Evolutionary conservation across 371 early-diverging fungal genomes (phyloP).

Genomic region (Mucor indicus): DNA sequence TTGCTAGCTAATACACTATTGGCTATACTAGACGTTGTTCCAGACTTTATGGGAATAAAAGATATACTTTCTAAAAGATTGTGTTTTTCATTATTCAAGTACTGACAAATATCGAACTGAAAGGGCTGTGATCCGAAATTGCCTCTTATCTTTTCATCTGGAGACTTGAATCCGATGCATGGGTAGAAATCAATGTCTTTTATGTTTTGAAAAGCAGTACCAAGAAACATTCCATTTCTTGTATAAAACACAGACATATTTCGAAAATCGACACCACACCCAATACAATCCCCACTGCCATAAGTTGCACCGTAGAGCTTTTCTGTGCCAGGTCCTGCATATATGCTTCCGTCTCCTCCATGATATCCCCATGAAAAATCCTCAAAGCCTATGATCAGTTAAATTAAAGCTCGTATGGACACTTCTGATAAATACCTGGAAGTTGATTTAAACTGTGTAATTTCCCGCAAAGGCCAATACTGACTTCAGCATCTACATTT

Average conservation of each 20-base stretch:
- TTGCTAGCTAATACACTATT: constrained; percentile 11
- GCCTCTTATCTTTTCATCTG: constrained; percentile 80
- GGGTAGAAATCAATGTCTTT: constrained; percentile 68
- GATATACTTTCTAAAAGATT: background rate
- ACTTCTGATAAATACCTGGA: constrained; percentile 59
- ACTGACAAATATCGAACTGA: constrained; percentile 78
- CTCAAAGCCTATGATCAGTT: constrained; percentile 54
- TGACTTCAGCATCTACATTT: constrained; percentile 92
- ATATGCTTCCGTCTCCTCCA: constrained; percentile 88
- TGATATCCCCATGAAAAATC: constrained; percentile 84
- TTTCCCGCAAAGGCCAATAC: constrained; percentile 79
- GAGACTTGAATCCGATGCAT: constrained; percentile 88
- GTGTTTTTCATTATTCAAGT: constrained; percentile 33
- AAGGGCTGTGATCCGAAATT: constrained; percentile 93
- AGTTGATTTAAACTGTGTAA: constrained; percentile 56
- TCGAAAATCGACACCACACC: constrained; percentile 89
- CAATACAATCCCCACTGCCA: constrained; percentile 89
- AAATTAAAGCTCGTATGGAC: constrained; percentile 5
- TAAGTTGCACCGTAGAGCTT: constrained; percentile 84
- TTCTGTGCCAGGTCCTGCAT: constrained; percentile 79
- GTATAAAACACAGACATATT: constrained; percentile 81
- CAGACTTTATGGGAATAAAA: background rate
- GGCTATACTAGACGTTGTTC: background rate
- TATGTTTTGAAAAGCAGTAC: constrained; percentile 45
- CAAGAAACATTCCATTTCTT: constrained; percentile 86